Evolutionary conservation across 2,329 filamentous ascomycete genomes (phyloP), one percentile per base, ranked within the genome.

Genomic region (Colletotrichum sp.): DNA sequence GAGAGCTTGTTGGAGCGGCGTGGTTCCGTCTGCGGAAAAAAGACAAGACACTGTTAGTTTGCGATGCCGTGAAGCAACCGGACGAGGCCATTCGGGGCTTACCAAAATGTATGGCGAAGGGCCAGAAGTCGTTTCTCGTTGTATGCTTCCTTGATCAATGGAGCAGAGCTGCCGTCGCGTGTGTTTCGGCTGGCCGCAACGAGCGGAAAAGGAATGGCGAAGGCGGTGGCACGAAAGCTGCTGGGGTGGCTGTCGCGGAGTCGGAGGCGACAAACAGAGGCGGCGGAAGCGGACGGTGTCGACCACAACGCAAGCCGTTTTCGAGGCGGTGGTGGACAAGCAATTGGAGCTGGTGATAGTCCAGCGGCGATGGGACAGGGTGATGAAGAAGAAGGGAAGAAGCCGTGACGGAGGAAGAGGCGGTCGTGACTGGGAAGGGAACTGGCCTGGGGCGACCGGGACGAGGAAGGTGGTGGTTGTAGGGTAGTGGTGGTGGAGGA

Each of bases 391-490:
- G 18, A 36, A 30, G 62, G 52, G 36, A 32, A 55, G 62, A 64
- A 38, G 58, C 58, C 43, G 68, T 64, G 68, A 65, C 36, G 56
- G 62, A 62, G 56, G 64, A 68, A 75, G 70, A 75, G 43, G 73
- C 73, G 69, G 64, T 73, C 73, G 73, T 75, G 69, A 69, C 36
- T 21, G 55, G 56, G n/a, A 58, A 48, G 43, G 56, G 64, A 48
- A 48, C 38, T n/a, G 38, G 38, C 38, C 68, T 55, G 70, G 73
- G 64, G 64, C 56, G 58, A 67, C 73, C 13, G 64, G 64, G 56
- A 73, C 55, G 70, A 62, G 73, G 62, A 71, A 61, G 28, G 28
- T 61, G 58, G 58, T 61, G 52, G 52, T 56, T 43, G 38, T 43
- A 43, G 38, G 38, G 38, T 48, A n/a, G 38, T 48, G 38, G 38